These are phyloP conservation scores for Pseudogymnoascus destructans DNA, from an alignment of 2,329 filamentous ascomycete genomes.

Conservation along the genomic window DNA sequence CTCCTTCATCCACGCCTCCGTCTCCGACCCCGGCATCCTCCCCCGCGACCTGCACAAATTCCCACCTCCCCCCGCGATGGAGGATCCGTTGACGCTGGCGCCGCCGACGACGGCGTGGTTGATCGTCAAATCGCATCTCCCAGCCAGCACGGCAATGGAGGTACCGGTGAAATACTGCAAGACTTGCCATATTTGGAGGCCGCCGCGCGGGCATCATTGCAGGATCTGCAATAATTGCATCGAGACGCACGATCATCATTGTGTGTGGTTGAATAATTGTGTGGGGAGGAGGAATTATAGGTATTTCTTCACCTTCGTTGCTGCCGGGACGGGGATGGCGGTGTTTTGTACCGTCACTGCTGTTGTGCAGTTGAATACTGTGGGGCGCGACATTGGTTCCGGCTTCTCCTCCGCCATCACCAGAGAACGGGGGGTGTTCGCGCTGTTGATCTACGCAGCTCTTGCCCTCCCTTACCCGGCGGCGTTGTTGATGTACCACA, in stretches of 20 bases:
- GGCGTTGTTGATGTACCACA: constrained; percentile 73
- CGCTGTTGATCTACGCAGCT: constrained; percentile 73
- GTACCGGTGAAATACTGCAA: constrained; percentile 97
- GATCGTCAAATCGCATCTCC: constrained; percentile 67
- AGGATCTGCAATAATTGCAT: constrained; percentile 94
- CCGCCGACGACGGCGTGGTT: constrained; percentile 90
- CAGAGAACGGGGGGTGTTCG: constrained; percentile 54
- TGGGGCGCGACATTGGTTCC: fast-evolving
- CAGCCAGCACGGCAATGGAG: constrained; percentile 76
- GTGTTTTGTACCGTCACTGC: neutral
- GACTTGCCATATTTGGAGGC: constrained; percentile 94
- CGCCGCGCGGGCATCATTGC: constrained; percentile 90
- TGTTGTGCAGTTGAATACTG: neutral
- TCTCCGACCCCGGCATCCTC: constrained; percentile 84
- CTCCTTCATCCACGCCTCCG: constrained; percentile 86
- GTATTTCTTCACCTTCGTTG: constrained; percentile 90
- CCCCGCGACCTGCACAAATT: constrained; percentile 86
- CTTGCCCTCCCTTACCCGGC: constrained; percentile 67
- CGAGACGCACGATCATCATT: constrained; percentile 95
- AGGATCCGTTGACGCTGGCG: constrained; percentile 69
- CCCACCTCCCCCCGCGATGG: constrained; percentile 59
- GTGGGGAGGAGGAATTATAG: constrained; percentile 94
- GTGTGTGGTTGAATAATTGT: constrained; percentile 98
- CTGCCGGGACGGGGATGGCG: constrained; percentile 61
- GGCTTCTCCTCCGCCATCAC: constrained; percentile 32